Conservation (phyloP, 345 rosid species). For the Gossypium turneri region DNA sequence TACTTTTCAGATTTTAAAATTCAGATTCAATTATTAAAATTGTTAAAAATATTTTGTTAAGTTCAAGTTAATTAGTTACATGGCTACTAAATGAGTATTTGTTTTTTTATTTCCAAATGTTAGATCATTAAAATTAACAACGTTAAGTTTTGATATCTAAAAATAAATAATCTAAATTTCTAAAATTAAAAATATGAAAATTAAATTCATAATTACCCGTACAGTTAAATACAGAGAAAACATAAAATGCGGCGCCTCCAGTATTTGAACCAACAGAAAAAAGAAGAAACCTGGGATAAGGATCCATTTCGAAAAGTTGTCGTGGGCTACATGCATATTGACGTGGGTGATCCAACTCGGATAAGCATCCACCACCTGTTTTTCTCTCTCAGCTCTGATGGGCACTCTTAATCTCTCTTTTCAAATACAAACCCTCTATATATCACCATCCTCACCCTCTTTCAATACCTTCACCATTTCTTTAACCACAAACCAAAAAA, state of each 20-base stretch:
- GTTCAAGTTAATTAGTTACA: no score
- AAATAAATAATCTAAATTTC: no score
- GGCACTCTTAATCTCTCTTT: not conserved
- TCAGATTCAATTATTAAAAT: accelerated
- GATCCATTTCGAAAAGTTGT: not conserved
- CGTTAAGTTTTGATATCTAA: no score
- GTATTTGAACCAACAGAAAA: not conserved
- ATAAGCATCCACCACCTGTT: not conserved
- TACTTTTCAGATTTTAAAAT: no score
- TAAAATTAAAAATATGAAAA: no score
- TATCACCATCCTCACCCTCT: not conserved
- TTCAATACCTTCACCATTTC: not conserved
- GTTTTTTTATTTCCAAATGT: no score
- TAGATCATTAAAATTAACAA: no score
- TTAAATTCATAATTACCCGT: no score
- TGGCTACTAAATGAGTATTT: accelerated
- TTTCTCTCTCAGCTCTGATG: not conserved
- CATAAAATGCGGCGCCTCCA: not conserved
- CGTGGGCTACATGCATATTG: not conserved
- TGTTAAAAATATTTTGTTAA: no score
- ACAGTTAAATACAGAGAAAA: no score
- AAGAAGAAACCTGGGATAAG: not conserved
- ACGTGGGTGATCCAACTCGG: not conserved
- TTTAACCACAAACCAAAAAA: not conserved
- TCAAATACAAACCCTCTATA: not conserved